phyloP scores from a whole-genome alignment of 2,329 filamentous ascomycete genomes.

The Apiospora hydei region DNA sequence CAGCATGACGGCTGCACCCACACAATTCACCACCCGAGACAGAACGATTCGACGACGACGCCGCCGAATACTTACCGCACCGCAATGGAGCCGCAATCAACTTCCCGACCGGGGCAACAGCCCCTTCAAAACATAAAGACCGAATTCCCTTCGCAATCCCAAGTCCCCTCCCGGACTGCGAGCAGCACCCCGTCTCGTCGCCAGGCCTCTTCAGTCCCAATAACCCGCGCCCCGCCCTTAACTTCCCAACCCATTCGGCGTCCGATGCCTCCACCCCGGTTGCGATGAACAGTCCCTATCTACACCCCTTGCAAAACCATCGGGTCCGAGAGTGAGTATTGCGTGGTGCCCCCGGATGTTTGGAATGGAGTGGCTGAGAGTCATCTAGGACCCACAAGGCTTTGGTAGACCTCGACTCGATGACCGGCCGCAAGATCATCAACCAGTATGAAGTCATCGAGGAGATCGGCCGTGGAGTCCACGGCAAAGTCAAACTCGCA shows the following conservation, averaged over 20 bases:
- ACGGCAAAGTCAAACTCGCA: constrained; percentile 97
- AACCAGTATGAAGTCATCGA: constrained; percentile 98
- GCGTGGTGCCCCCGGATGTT: constrained; percentile 1
- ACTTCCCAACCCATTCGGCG: constrained; percentile 49
- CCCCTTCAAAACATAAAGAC: constrained; percentile 46
- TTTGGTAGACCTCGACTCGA: constrained; percentile 85
- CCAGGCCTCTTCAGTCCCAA: constrained; percentile 67
- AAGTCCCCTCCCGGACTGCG: constrained; percentile 56
- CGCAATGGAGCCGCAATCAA: constrained; percentile 32
- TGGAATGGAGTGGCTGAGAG: constrained; percentile 20
- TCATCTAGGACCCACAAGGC: constrained; percentile 81
- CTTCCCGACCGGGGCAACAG: constrained; percentile 36
- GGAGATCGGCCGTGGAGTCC: constrained; percentile 93
- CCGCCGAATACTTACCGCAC: constrained; percentile 39
- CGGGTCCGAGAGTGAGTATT: constrained; percentile 76
- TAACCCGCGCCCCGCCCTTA: constrained; percentile 50
- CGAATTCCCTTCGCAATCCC: constrained; percentile 44
- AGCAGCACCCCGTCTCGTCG: constrained; percentile 65
- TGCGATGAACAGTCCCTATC: constrained; percentile 63
- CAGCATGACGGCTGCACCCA: constrained; percentile 23
- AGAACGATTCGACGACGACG: constrained; percentile 25
- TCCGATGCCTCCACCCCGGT: constrained; percentile 64
- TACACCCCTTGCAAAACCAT: constrained; percentile 76
- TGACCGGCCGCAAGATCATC: constrained; percentile 93
- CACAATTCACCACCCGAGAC: constrained; percentile 13